Evolutionary conservation across 192 early-diverging fungal genomes (phyloP), one percentile per base, ranked within the genome.

Genomic region (Gonapodya prolifera): DNA sequence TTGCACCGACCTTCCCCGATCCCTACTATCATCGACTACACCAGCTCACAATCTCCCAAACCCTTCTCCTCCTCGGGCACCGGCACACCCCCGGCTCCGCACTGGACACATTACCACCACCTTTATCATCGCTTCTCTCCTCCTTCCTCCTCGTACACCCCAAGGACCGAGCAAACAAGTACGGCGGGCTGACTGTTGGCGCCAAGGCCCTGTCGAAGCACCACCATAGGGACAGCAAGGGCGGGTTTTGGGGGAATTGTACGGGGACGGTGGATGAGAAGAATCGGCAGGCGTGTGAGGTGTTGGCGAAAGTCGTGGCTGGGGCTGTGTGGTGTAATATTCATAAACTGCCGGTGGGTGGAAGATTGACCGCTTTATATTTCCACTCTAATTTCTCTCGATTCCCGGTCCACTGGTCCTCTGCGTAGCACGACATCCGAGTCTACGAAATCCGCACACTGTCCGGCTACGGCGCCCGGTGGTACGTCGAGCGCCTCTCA

Each of bases 201-300:
- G 80, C 80, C 16, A 77, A 81, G 61, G 80, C 80, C 30, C 45
- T 81, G 30, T 75, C 80, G 0, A 80, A 80, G 33, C 80, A 80
- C 75, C 33, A 33, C 28, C 80, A 80, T 33, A 1, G 80, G 69
- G 80, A 81, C 17, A 35, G 29, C 70, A 81, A 36, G 2, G 33
- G n/a, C 30, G 34, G 36, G 32, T 80, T 79, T 70, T 81, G 80
- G 80, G 79, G 80, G 0, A 34, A 81, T 36, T 23, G 73, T 33
- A 81, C 31, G 30, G 80, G 80, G 32, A 34, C 78, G 2, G 34
- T 77, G 8, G 2, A 78, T 13, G 78, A 78, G 2, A 79, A 79
- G 78, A 79, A 79, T 35, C 8, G 16, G 13, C 8, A 16, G 2
- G 78, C 77, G 13, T 34, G 30, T 16, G 34, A 36, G 2, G 33